Evolutionary conservation across 441 rosid species (phyloP).

Genomic region (Populus hybrid): DNA sequence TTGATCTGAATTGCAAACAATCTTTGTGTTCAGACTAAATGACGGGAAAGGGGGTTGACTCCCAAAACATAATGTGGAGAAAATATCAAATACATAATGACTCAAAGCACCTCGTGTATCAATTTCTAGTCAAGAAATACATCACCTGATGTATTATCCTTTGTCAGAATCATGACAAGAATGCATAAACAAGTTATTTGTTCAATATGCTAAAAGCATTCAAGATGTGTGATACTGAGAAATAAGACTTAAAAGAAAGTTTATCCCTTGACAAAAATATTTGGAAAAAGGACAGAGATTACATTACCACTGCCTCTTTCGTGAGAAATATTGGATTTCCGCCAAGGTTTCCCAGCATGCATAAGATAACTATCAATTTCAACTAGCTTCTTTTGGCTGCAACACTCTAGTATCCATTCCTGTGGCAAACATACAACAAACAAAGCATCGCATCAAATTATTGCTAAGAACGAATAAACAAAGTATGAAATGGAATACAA

Average conservation of each 20-base stretch:
- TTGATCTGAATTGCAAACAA: slow-evolving; percentile 39
- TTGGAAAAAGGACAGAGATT: neutral
- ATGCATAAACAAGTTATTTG: neutral
- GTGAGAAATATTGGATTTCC: slow-evolving; percentile 32
- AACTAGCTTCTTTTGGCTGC: slow-evolving; percentile 63
- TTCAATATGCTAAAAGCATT: neutral
- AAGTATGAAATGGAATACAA: neutral
- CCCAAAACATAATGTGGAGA: neutral
- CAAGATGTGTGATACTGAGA: neutral
- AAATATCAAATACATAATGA: neutral
- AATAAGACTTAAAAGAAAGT: neutral
- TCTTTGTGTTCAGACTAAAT: slow-evolving; percentile 22
- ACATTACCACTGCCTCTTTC: slow-evolving; percentile 39
- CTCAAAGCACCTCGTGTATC: no score
- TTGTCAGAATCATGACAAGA: neutral
- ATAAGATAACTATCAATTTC: slow-evolving; percentile 77
- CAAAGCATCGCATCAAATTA: slow-evolving; percentile 6
- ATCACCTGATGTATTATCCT: no score
- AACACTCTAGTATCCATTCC: slow-evolving; percentile 87
- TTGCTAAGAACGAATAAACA: neutral
- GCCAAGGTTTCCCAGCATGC: slow-evolving; percentile 93
- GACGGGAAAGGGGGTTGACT: neutral
- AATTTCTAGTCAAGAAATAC: no score
- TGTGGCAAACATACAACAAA: slow-evolving; percentile 22
- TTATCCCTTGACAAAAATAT: neutral